Base-by-base conservation (phyloP, 768 basidiomycete genomes). In the Leccinum rimulosum region DNA sequence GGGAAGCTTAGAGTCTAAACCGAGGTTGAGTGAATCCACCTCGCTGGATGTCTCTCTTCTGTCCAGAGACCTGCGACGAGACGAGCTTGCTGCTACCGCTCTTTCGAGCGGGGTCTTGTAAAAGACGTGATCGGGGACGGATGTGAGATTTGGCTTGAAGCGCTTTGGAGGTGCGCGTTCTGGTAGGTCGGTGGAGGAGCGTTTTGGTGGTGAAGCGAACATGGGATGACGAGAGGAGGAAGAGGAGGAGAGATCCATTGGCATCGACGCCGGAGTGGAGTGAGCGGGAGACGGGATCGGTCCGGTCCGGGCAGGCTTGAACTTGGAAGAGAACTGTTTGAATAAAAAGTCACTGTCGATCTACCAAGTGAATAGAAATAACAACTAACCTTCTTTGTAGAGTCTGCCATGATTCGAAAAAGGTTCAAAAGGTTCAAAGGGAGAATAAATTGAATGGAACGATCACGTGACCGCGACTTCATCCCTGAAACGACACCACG, bases 231-330 rank as follows among this genome's bases (percentile, higher is more conserved):
- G 4, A 36, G 58, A 2, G 27, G 36, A 8, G 45, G 58, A 2
- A 40, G 31, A 31, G 31, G 31, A 40, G n/a, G 27, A n/a, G 54
- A 8, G 11, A 59, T 54, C 38, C 0, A 79, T 73, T 3, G 80
- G 11, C 31, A 33, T n/a, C 7, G 60, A 43, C 57, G 68, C 73
- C 19, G 64, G 72, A 49, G 73, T 77, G 36, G 61, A 63, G 51
- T 2, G 22, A 25, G 2, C 6, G 17, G 19, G 52, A 28, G 59
- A 50, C 25, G 25, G 30, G 57, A 54, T 15, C 4, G 51, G 22
- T 12, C n/a, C 38, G 6, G 59, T 17, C 60, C 62, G 63, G 19
- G 79, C 78, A 14, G 81, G 81, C 64, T 80, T 82, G 63, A 82
- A 82, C 69, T 79, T 81, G 48, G 76, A 76, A 8, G 66, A n/a